Percentiles rank a stretch among this genome's conserved stretches.
phyloP scores from a whole-genome alignment of 371 early-diverging fungal species.

The Syncephalastrum sp. region DNA sequence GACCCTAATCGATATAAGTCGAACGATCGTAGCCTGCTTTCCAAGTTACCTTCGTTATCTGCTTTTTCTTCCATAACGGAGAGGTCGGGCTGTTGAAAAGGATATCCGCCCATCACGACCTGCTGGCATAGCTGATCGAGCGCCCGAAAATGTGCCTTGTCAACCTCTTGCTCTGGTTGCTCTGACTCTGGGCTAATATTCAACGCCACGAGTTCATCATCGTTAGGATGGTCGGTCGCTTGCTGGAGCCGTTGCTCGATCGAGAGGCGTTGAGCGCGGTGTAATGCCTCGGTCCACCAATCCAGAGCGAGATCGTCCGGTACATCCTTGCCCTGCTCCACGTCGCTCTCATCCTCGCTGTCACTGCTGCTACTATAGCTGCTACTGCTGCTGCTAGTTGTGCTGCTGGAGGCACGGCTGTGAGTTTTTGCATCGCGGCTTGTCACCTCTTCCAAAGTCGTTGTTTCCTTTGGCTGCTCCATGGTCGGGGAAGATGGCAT shows the following conservation, averaged over 20 bases:
- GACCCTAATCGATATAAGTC: not conserved
- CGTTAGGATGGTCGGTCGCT: not conserved
- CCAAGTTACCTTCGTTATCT: slow-evolving; percentile 25
- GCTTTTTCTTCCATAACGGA: too few species aligned
- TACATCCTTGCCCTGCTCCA: not conserved
- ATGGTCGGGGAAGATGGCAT: too few species aligned
- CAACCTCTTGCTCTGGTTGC: slow-evolving; percentile 30
- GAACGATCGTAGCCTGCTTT: not conserved
- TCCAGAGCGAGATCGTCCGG: slow-evolving; percentile 4
- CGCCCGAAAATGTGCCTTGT: slow-evolving; percentile 10
- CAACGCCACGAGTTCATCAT: slow-evolving; percentile 21
- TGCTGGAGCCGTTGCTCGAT: slow-evolving; percentile 13
- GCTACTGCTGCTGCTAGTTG: not conserved
- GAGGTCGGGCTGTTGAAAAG: slow-evolving; percentile 22
- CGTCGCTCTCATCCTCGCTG: slow-evolving; percentile 6
- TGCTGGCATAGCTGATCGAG: slow-evolving; percentile 50
- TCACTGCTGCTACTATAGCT: not conserved
- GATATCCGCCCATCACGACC: slow-evolving; percentile 54
- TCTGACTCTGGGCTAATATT: slow-evolving; percentile 47
- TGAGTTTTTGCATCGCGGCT: too few species aligned
- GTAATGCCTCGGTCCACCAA: slow-evolving; percentile 11
- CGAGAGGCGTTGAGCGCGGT: slow-evolving; percentile 32
- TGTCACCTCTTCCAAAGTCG: too few species aligned
- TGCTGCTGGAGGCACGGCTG: too few species aligned
- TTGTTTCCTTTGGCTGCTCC: too few species aligned